These are phyloP conservation scores for Akanthomyces lecanii DNA, from an alignment of 2,329 filamentous ascomycete genomes.

Conservation along the genomic window DNA sequence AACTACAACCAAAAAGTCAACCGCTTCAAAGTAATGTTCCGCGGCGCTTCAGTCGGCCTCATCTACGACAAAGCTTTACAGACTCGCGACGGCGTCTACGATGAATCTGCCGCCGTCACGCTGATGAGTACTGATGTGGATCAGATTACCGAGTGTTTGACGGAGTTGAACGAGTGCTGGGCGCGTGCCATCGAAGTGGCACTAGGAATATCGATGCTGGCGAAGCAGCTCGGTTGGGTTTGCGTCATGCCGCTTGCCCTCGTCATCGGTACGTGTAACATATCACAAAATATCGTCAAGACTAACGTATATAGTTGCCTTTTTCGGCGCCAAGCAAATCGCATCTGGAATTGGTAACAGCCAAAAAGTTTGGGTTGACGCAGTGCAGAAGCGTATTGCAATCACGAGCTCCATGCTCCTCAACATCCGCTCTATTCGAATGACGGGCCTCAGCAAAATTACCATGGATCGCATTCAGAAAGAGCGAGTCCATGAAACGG, in stretches of 20 bases:
- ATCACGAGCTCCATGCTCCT: conserved; percentile 28
- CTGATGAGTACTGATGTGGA: conserved; percentile 21
- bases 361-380: conserved; percentile 21
- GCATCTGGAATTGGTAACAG: conserved; percentile 18
- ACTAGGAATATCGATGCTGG: conserved; percentile 19
- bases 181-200: conserved; percentile 21
- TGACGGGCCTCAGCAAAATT: conserved; percentile 35
- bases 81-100: conserved; percentile 16
- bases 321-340: conserved; percentile 18
- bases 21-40: conserved; percentile 23
- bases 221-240: conserved; percentile 21
- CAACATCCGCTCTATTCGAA: conserved; percentile 38
- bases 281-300: not conserved
- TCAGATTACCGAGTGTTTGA: conserved; percentile 15
- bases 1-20: conserved; percentile 21
- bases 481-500: conserved; percentile 30
- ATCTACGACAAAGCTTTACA: conserved; percentile 23
- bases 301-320: conserved; percentile 15
- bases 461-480: conserved; percentile 30
- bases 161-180: conserved; percentile 22
- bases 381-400: conserved; percentile 20
- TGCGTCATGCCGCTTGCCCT: conserved; percentile 21
- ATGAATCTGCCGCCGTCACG: conserved; percentile 19
- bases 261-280: conserved; percentile 16
- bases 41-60: conserved; percentile 20